These are phyloP conservation scores for Coelastrella sp. DNA, from an alignment of 139 green algal genomes.

Conservation along the genomic window DNA sequence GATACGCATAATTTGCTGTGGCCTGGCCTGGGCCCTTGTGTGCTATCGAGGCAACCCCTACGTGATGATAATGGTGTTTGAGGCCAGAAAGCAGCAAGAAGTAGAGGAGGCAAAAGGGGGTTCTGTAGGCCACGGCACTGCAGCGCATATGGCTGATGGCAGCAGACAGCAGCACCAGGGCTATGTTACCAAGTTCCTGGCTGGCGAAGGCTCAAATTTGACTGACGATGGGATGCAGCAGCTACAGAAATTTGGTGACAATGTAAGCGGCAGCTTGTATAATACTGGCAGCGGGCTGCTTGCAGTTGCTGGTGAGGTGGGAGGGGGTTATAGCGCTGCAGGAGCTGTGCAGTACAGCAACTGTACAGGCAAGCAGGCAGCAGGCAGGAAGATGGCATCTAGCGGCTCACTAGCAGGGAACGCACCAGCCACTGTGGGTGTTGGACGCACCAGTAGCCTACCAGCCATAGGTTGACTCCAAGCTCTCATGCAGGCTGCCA, in stretches of 20 bases:
- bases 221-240: not conserved
- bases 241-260: not conserved
- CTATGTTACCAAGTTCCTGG: not conserved
- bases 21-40: conserved; percentile 34
- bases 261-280: not conserved
- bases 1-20: conserved; percentile 1
- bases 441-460: not conserved
- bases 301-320: not conserved
- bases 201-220: not conserved
- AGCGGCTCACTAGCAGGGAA: not conserved
- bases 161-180: not conserved
- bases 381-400: not conserved
- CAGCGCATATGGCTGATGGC: not conserved
- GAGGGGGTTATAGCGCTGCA: not conserved
- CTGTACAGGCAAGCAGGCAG: not conserved
- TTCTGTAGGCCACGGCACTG: not conserved
- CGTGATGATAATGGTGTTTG: conserved; percentile 25
- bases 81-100: conserved; percentile 23
- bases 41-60: conserved; percentile 41
- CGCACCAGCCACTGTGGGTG: too few species aligned
- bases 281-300: not conserved
- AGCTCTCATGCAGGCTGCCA: too few species aligned
- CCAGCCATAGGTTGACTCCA: not conserved
- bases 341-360: not conserved
- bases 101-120: conserved; percentile 44